Evolutionary conservation across 345 rosid genomes (phyloP).

Genomic region (Aquilaria malaccensis): DNA sequence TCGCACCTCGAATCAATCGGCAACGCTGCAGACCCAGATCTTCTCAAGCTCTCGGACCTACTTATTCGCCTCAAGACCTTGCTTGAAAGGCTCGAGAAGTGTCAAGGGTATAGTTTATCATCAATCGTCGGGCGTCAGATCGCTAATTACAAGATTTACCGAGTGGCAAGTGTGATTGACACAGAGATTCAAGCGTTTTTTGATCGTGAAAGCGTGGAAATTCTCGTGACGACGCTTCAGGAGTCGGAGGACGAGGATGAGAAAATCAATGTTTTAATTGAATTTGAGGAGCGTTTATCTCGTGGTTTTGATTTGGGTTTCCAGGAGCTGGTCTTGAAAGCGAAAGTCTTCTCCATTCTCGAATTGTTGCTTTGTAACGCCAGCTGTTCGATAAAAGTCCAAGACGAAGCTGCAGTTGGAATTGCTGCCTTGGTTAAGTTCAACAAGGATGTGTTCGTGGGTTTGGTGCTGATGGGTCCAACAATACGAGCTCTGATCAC

Average conservation of each 20-base stretch:
- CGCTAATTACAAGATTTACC: constrained; percentile 34
- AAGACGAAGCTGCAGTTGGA: constrained; percentile 26
- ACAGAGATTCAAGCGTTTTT: constrained; percentile 23
- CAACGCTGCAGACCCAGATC: constrained; percentile 11
- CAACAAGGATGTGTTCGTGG: constrained; percentile 53
- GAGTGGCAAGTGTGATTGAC: constrained; percentile 23
- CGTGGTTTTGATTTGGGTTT: constrained; percentile 41
- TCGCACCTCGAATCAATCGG: constrained; percentile 18
- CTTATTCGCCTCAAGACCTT: constrained; percentile 29
- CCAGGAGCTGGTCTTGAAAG: constrained; percentile 42
- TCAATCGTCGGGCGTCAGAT: constrained; percentile 32
- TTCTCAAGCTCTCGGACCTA: constrained; percentile 26
- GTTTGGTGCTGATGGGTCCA: constrained; percentile 52
- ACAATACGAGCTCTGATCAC: constrained; percentile 32
- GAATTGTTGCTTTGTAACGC: constrained; percentile 31
- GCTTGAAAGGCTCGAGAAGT: constrained; percentile 23
- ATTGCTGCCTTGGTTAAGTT: constrained; percentile 36
- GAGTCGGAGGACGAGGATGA: constrained; percentile 20
- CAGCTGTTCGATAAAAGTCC: constrained; percentile 16
- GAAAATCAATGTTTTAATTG: constrained; percentile 29
- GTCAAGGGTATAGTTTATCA: constrained; percentile 19
- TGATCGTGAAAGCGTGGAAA: constrained; percentile 26
- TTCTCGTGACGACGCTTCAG: constrained; percentile 22
- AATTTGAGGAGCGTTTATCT: constrained; percentile 29
- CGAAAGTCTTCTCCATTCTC: constrained; percentile 33